Conservation (phyloP, 2,329 filamentous ascomycete genomes). For the Cercospora berteroae region DNA sequence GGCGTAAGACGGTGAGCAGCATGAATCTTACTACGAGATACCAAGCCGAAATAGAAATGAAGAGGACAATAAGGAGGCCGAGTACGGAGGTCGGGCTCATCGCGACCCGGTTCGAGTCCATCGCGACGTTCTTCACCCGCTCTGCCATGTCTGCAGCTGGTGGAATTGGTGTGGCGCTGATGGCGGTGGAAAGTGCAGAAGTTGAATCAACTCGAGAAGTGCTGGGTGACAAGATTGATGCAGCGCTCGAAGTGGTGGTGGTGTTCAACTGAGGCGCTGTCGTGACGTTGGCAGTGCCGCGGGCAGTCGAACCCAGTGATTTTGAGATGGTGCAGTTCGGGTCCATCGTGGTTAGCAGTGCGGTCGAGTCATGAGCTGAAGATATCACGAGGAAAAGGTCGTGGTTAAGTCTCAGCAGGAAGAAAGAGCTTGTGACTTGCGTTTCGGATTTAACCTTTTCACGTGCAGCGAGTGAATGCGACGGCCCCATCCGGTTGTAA, state of each 20-base stretch:
- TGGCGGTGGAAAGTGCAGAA: not conserved
- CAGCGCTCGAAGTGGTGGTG: not conserved
- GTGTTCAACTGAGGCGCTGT: not conserved
- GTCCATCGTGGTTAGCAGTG: not conserved
- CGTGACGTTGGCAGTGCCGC: not conserved
- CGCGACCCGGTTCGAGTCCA: not conserved
- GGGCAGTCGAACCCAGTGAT: not conserved
- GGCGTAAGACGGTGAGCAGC: not conserved
- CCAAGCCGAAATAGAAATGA: not conserved
- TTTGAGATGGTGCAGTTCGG: not conserved
- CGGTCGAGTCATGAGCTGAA: not conserved
- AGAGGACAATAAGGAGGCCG: not conserved
- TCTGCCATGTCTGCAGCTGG: not conserved
- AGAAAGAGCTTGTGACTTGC: not conserved
- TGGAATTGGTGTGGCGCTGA: not conserved
- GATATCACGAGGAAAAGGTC: not conserved
- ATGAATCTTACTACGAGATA: not conserved
- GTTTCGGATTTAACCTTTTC: not conserved
- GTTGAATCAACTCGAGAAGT: not conserved
- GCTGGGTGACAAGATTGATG: not conserved
- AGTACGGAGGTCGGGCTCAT: not conserved
- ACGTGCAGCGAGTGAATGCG: not conserved
- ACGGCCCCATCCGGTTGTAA: not conserved
- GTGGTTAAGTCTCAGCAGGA: not conserved
- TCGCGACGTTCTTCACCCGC: not conserved